Conservation (phyloP, 495 filamentous ascomycete genomes). For the Gamarada debralockiae region DNA sequence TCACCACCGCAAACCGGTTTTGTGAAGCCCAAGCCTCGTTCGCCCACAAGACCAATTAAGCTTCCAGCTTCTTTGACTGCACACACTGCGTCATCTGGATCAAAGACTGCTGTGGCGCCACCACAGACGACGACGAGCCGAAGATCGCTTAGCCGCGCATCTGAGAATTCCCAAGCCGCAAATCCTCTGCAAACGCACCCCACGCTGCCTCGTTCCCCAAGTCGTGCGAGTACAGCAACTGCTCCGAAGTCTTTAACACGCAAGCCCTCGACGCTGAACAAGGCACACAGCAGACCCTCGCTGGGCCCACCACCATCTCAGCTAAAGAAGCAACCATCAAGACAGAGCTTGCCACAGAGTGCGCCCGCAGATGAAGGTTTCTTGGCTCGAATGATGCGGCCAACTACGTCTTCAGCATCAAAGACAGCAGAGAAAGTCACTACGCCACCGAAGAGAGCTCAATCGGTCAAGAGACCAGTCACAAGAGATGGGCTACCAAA, state of each 20-base stretch:
- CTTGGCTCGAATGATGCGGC: conserved; percentile 89
- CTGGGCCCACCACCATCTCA: conserved; percentile 44
- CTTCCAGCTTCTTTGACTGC: conserved; percentile 59
- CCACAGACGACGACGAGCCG: neutral
- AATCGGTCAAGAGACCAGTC: conserved; percentile 18
- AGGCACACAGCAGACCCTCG: conserved; percentile 34
- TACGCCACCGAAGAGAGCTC: conserved; percentile 20
- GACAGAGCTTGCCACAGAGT: conserved; percentile 13
- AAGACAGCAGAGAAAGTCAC: conserved; percentile 67
- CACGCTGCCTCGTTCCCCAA: conserved; percentile 14
- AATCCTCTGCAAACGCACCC: conserved; percentile 7
- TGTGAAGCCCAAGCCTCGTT: conserved; percentile 57
- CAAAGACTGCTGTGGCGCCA: conserved; percentile 39
- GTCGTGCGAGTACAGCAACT: conserved; percentile 13
- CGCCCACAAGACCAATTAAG: conserved; percentile 60
- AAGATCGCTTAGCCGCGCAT: conserved; percentile 22
- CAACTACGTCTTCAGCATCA: conserved; percentile 72
- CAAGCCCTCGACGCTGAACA: conserved; percentile 21
- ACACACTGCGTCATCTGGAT: conserved; percentile 57
- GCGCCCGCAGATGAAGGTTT: conserved; percentile 60
- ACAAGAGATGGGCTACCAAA: conserved; percentile 20
- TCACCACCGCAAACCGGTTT: conserved; percentile 37
- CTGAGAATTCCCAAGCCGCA: conserved; percentile 16
- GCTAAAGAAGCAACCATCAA: conserved; percentile 31
- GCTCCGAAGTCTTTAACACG: conserved; percentile 14